phyloP scores from a whole-genome alignment of 2,329 filamentous ascomycete genomes.

The Microdochium trichocladiopsis region DNA sequence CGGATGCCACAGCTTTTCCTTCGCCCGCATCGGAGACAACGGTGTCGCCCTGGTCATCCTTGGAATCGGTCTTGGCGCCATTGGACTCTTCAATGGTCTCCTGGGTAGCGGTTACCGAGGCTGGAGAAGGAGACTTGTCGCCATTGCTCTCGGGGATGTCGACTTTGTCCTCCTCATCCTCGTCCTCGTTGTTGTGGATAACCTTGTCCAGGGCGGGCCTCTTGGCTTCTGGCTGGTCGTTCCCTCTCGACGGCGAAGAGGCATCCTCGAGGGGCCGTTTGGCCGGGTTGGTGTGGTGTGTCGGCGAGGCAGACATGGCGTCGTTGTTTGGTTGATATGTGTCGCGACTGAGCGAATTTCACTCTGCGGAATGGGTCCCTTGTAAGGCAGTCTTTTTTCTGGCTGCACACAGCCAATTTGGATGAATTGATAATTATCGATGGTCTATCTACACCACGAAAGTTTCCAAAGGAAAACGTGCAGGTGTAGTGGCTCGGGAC shows the following conservation, averaged over 20 bases:
- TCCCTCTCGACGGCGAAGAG: slow-evolving; percentile 85
- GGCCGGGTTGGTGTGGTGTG: slow-evolving; percentile 59
- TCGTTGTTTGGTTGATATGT: slow-evolving; percentile 23
- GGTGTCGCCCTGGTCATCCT: slow-evolving; percentile 61
- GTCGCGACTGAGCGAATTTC: slow-evolving; percentile 6
- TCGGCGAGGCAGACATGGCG: slow-evolving; percentile 69
- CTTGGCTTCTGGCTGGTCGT: slow-evolving; percentile 94
- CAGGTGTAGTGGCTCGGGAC: slow-evolving; percentile 63
- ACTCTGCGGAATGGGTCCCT: neutral
- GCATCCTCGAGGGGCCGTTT: slow-evolving; percentile 97
- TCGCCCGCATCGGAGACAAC: slow-evolving; percentile 59
- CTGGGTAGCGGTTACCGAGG: slow-evolving; percentile 24
- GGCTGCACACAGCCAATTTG: slow-evolving; percentile 30
- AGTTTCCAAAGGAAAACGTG: slow-evolving; percentile 88
- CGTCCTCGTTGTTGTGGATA: slow-evolving; percentile 47
- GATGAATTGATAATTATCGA: slow-evolving; percentile 39
- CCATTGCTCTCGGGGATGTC: slow-evolving; percentile 30
- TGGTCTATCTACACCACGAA: slow-evolving; percentile 73
- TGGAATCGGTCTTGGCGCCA: slow-evolving; percentile 40
- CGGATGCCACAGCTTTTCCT: slow-evolving; percentile 37
- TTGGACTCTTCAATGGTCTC: slow-evolving; percentile 38
- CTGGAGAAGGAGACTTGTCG: slow-evolving; percentile 7
- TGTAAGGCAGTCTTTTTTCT: slow-evolving; percentile 11
- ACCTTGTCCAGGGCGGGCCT: slow-evolving; percentile 93
- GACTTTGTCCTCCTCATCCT: slow-evolving; percentile 41